Evolutionary conservation across 495 filamentous ascomycete genomes (phyloP).

Genomic region (Chaetomium tenue): DNA sequence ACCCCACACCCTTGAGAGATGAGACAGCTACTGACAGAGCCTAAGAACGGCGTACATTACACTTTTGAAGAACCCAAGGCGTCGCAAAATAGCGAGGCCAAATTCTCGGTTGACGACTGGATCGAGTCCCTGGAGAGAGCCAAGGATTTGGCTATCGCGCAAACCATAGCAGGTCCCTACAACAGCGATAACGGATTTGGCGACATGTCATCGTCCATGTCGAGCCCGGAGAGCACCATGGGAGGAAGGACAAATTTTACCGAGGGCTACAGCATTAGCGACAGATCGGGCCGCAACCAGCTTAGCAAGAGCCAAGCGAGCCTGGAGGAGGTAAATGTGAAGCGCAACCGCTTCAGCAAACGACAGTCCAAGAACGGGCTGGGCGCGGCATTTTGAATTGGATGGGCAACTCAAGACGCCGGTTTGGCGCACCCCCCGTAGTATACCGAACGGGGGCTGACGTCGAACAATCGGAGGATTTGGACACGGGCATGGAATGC

Average conservation of each 20-base stretch:
- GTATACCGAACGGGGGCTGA: neutral
- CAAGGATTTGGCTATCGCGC: conserved; percentile 72
- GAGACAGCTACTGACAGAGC: neutral
- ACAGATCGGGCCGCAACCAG: conserved; percentile 51
- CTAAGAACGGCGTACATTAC: conserved; percentile 81
- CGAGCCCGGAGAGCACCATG: conserved; percentile 74
- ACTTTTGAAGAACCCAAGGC: conserved; percentile 72
- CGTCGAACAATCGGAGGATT: neutral
- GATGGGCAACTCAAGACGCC: neutral
- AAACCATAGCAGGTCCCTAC: conserved; percentile 64
- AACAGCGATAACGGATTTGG: conserved; percentile 67
- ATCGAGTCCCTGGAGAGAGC: conserved; percentile 78
- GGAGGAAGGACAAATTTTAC: conserved; percentile 45
- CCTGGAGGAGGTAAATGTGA: conserved; percentile 52
- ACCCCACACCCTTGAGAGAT: neutral
- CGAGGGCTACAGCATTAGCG: conserved; percentile 47
- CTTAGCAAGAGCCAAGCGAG: conserved; percentile 56
- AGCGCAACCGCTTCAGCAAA: conserved; percentile 81
- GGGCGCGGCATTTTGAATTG: conserved; percentile 53
- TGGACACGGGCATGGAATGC: neutral
- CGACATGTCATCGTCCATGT: conserved; percentile 67
- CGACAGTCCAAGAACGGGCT: conserved; percentile 87
- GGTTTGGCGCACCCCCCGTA: neutral
- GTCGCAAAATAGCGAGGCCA: conserved; percentile 36
- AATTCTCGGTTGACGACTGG: conserved; percentile 75